A percentile compares a stretch with the other conserved stretches of the same genome.
Evolutionary conservation across 2,329 filamentous ascomycete genomes (phyloP).

Genomic region (Cladophialophora bantiana): DNA sequence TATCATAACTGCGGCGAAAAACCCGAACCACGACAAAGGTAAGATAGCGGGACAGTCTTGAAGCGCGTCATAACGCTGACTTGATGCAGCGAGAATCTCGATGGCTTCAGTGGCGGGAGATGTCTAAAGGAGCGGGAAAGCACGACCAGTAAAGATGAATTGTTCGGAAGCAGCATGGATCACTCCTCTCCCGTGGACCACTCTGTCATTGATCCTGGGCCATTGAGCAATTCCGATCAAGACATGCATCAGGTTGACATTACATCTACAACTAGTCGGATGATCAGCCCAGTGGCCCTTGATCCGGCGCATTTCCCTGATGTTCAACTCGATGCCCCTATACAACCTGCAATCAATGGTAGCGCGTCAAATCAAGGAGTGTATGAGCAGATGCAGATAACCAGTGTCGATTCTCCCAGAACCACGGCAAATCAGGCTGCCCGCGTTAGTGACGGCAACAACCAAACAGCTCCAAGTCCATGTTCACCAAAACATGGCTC

Average conservation of each 20-base stretch:
- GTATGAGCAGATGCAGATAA: constrained; percentile 36
- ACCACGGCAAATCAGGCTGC: background rate
- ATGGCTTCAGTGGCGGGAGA: constrained; percentile 34
- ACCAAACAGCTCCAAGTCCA: background rate
- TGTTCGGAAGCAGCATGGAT: constrained; percentile 1
- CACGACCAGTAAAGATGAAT: background rate
- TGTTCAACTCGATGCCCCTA: background rate
- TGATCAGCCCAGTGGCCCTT: background rate
- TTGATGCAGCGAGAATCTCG: constrained; percentile 9
- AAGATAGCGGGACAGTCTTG: background rate
- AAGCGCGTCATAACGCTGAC: constrained; percentile 4
- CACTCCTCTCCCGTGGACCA: background rate
- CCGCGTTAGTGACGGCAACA: background rate
- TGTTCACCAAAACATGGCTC: too few relatives aligned
- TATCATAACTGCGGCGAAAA: constrained; percentile 34
- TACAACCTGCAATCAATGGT: background rate
- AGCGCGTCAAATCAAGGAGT: background rate
- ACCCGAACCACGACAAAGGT: constrained; percentile 33
- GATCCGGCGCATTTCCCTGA: background rate
- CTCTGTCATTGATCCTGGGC: background rate
- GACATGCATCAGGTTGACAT: background rate
- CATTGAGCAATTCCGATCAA: background rate
- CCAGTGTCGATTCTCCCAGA: background rate
- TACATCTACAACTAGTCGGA: background rate
- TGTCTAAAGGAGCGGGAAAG: constrained; percentile 23